Conservation (phyloP, 169 alveolate genomes). For the Plasmodium berghei region DNA sequence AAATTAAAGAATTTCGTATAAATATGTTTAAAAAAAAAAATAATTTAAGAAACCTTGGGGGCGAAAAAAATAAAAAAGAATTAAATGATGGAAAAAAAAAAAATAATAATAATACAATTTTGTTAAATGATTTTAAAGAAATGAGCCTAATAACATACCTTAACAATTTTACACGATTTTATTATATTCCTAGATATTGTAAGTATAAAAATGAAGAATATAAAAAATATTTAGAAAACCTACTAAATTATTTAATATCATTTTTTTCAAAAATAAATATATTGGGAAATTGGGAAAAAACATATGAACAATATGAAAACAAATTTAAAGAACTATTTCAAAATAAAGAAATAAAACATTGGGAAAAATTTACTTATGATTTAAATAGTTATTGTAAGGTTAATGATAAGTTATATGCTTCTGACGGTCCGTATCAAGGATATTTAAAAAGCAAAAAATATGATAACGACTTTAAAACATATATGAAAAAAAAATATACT, state of each 20-base stretch:
- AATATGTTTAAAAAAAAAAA: slow-evolving; percentile 40
- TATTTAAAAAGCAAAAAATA: slow-evolving; percentile 88
- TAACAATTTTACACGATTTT: slow-evolving; percentile 82
- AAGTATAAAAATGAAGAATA: slow-evolving; percentile 85
- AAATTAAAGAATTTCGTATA: slow-evolving; percentile 78
- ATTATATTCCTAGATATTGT: slow-evolving; percentile 87
- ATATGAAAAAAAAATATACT: slow-evolving; percentile 84
- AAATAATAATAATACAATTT: slow-evolving; percentile 20
- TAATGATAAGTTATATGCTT: slow-evolving; percentile 87
- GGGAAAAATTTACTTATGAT: slow-evolving; percentile 86
- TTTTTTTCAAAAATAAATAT: slow-evolving; percentile 85
- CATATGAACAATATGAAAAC: slow-evolving; percentile 80
- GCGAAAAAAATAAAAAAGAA: slow-evolving; percentile 2
- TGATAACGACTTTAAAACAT: slow-evolving; percentile 92
- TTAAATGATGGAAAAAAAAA: slow-evolving; percentile 9
- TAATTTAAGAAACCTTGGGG: slow-evolving; percentile 27
- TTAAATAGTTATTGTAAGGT: slow-evolving; percentile 85
- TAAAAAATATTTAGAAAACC: slow-evolving; percentile 77
- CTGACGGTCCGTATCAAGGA: slow-evolving; percentile 86
- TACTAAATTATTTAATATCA: slow-evolving; percentile 78
- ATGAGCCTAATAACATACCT: slow-evolving; percentile 86
- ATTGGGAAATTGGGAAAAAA: slow-evolving; percentile 78
- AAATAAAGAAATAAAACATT: slow-evolving; percentile 76
- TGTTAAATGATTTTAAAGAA: slow-evolving; percentile 81
- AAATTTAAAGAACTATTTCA: slow-evolving; percentile 84